Conservation (phyloP, 2,329 filamentous ascomycete genomes). For the Trichoderma atroviride region DNA sequence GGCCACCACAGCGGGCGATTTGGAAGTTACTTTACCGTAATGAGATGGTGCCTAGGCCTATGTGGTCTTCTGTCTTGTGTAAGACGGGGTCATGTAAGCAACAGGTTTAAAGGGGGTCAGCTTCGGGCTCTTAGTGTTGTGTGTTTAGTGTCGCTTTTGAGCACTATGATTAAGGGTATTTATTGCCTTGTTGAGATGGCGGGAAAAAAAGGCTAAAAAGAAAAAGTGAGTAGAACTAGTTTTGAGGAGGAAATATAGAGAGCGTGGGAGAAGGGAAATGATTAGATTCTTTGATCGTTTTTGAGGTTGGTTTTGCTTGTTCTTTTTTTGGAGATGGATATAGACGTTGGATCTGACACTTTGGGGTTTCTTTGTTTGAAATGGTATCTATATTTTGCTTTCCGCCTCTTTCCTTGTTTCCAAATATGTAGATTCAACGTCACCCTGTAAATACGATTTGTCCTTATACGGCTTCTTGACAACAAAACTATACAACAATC, state of each 20-base stretch:
- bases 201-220: neutral
- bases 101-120: too few relatives aligned
- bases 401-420: neutral
- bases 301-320: too few relatives aligned
- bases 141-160: neutral
- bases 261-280: neutral
- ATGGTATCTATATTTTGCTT: conserved; percentile 1
- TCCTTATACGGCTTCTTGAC: neutral
- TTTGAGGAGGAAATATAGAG: neutral
- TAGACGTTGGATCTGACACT: neutral
- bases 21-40: conserved; percentile 1
- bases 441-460: neutral
- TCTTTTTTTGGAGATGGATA: neutral
- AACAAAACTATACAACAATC: neutral
- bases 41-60: neutral
- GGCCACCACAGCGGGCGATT: neutral
- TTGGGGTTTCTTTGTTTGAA: neutral
- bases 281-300: too few relatives aligned
- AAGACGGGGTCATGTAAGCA: conserved; percentile 2
- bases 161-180: neutral
- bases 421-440: neutral
- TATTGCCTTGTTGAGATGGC: neutral
- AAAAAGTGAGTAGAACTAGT: neutral
- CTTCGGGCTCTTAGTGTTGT: neutral
- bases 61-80: neutral